phyloP scores from a whole-genome alignment of 257 asterid species.

The Solanum clarkiae region DNA sequence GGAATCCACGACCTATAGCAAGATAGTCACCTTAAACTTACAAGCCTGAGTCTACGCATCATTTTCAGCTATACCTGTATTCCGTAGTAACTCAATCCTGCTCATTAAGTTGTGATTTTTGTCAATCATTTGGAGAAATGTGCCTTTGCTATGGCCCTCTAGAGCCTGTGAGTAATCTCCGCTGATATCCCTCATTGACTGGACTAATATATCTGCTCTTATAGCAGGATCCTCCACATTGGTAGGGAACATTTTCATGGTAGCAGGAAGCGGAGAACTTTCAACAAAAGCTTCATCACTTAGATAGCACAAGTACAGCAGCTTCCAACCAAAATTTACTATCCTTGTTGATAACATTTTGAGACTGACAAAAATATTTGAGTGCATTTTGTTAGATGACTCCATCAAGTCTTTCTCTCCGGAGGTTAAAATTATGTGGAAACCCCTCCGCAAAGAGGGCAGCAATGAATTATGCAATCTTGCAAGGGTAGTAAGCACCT shows the following conservation, averaged over 20 bases:
- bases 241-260: constrained; percentile 88
- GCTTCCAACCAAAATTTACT: constrained; percentile 63
- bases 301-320: constrained; percentile 59
- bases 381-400: constrained; percentile 30
- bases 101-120: constrained; percentile 54
- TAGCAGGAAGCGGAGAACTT: constrained; percentile 31
- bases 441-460: constrained; percentile 63
- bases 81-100: constrained; percentile 44
- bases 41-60: neutral
- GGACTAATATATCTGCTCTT: constrained; percentile 76
- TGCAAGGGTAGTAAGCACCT: constrained; percentile 59
- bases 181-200: constrained; percentile 54
- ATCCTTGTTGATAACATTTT: constrained; percentile 59
- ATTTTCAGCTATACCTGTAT: constrained; percentile 34
- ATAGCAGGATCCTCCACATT: constrained; percentile 77
- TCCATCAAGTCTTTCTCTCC: constrained; percentile 26
- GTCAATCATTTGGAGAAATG: constrained; percentile 63
- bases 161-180: constrained; percentile 18
- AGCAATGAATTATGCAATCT: constrained; percentile 71
- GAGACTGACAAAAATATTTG: constrained; percentile 46
- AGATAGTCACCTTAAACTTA: neutral
- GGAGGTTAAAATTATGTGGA: constrained; percentile 29
- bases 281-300: constrained; percentile 71
- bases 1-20: neutral
- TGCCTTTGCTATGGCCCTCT: constrained; percentile 31